Percentiles rank a stretch among this genome's conserved stretches.
Evolutionary conservation across 495 filamentous ascomycete species (phyloP).

Genomic region (Tuber indicum): DNA sequence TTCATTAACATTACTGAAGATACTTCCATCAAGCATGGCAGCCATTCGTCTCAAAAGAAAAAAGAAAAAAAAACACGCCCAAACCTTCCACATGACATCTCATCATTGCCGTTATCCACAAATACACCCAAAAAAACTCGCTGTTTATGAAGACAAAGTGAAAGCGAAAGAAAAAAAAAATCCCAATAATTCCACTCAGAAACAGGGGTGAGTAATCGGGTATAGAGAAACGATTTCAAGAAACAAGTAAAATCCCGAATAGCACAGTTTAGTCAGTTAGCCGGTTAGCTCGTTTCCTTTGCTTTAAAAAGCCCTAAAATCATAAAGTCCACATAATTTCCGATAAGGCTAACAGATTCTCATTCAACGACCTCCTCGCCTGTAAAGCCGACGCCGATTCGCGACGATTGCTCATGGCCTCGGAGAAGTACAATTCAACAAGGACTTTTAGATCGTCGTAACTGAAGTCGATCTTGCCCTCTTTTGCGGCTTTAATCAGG

Average conservation of each 20-base stretch:
- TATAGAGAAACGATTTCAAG: neutral
- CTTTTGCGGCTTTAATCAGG: conserved; percentile 37
- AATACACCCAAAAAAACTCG: neutral
- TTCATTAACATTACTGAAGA: neutral
- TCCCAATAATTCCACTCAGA: neutral
- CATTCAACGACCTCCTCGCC: conserved; percentile 37
- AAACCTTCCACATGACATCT: neutral
- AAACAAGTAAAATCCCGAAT: neutral
- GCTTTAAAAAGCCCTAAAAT: neutral
- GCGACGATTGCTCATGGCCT: conserved; percentile 45
- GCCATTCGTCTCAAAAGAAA: neutral
- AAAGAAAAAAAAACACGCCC: neutral
- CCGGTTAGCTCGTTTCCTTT: neutral
- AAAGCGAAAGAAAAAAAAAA: neutral
- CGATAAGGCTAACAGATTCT: conserved; percentile 37
- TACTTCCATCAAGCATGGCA: neutral
- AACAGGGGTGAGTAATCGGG: neutral
- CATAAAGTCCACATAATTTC: conserved; percentile 41
- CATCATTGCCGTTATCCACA: neutral
- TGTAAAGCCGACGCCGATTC: conserved; percentile 39
- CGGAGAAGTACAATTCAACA: conserved; percentile 79
- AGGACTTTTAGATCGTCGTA: conserved; percentile 80
- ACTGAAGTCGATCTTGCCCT: conserved; percentile 53
- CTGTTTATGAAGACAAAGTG: neutral
- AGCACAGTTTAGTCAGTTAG: neutral